These are phyloP conservation scores for Venturia carpophila DNA, from an alignment of 2,329 filamentous ascomycete genomes.

Conservation along the genomic window DNA sequence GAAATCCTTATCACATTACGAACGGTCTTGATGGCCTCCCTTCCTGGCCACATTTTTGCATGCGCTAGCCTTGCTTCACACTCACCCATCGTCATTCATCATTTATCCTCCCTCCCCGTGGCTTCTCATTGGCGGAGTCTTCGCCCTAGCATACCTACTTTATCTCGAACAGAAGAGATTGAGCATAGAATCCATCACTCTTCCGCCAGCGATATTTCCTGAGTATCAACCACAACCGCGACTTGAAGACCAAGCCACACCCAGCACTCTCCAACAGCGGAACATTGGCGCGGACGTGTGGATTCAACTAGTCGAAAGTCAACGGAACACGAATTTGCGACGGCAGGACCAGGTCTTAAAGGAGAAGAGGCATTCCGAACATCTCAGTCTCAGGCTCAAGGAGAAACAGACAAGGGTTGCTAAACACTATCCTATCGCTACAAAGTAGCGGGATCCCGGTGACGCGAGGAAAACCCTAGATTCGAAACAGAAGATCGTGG, in stretches of 20 bases:
- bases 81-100: not conserved
- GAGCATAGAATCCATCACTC: not conserved
- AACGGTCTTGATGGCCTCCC: not conserved
- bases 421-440: not conserved
- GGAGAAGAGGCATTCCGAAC: not conserved
- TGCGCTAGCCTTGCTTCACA: not conserved
- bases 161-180: not conserved
- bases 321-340: not conserved
- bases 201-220: not conserved
- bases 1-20: not conserved
- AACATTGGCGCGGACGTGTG: not conserved
- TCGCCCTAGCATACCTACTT: not conserved
- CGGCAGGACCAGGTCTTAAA: not conserved
- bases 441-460: not conserved
- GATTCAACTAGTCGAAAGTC: not conserved
- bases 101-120: not conserved
- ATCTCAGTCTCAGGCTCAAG: not conserved
- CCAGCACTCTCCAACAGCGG: not conserved
- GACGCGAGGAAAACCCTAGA: not conserved
- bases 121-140: not conserved
- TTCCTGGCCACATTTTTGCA: not conserved
- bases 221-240: not conserved
- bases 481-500: not conserved
- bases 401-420: not conserved
- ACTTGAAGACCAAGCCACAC: not conserved